phyloP scores from a whole-genome alignment of 2,329 filamentous ascomycete species.

The Fusarium sp. region DNA sequence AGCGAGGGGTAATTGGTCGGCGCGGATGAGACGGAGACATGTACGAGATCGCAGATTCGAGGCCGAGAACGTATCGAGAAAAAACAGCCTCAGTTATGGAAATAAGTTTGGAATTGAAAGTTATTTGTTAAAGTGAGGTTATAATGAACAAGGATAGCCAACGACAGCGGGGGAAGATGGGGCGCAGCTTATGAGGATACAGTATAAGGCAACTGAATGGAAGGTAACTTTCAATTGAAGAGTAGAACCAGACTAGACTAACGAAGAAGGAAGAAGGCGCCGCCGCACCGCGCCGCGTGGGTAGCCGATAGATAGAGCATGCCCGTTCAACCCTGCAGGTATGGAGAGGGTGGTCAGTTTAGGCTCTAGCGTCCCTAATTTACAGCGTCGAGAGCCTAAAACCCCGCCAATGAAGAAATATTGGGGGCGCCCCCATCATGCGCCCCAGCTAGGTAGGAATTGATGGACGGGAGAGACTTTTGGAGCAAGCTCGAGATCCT shows the following conservation, averaged over 20 bases:
- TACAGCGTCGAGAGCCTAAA: slow-evolving; percentile 32
- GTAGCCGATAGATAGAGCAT: slow-evolving; percentile 12
- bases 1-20: slow-evolving; percentile 26
- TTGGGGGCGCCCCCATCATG: slow-evolving; percentile 6
- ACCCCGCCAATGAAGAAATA: slow-evolving; percentile 36
- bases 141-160: slow-evolving; percentile 4
- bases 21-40: slow-evolving; percentile 34
- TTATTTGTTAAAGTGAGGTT: slow-evolving; percentile 17
- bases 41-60: slow-evolving; percentile 19
- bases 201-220: background rate
- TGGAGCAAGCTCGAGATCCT: background rate
- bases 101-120: background rate
- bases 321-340: background rate
- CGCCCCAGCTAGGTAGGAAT: background rate
- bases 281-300: slow-evolving; percentile 10
- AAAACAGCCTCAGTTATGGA: background rate
- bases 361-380: slow-evolving; percentile 31
- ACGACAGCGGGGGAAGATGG: slow-evolving; percentile 26
- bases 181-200: slow-evolving; percentile 31
- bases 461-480: background rate
- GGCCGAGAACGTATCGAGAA: background rate
- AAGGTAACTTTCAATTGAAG: background rate
- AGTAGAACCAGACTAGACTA: background rate
- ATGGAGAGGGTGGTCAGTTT: slow-evolving; percentile 18
- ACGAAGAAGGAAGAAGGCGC: slow-evolving; percentile 4